phyloP scores from a whole-genome alignment of 371 early-diverging fungal genomes.

The Syncephalastrum monosporum region DNA sequence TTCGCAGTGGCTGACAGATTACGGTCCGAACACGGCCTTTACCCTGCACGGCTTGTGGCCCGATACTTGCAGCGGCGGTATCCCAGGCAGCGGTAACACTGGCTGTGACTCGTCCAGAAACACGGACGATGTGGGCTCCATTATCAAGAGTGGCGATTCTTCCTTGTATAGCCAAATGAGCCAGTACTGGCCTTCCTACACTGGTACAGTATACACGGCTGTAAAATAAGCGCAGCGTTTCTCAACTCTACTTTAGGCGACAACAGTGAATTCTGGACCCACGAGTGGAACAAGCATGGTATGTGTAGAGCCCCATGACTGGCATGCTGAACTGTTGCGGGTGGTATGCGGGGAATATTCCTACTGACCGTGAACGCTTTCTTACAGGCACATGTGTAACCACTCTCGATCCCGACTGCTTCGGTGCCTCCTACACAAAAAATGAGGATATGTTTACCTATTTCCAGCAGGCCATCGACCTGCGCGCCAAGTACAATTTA shows the following conservation, averaged over 20 bases:
- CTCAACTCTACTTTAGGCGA: conserved; percentile 2
- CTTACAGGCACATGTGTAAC: conserved; percentile 62
- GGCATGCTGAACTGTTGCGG: not conserved
- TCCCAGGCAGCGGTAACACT: conserved; percentile 41
- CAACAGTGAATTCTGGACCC: conserved; percentile 63
- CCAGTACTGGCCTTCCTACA: conserved; percentile 76
- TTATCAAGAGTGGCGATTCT: conserved; percentile 31
- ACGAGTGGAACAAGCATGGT: conserved; percentile 85
- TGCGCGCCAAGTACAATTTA: conserved; percentile 59
- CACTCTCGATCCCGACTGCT: conserved; percentile 64
- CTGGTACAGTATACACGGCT: conserved; percentile 34
- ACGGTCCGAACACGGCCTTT: conserved; percentile 18
- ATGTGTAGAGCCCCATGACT: conserved; percentile 6
- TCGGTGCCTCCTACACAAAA: conserved; percentile 31
- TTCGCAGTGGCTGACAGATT: conserved; percentile 17
- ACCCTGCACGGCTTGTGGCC: conserved; percentile 80
- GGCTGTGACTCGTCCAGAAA: conserved; percentile 70
- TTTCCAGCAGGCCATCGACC: conserved; percentile 49
- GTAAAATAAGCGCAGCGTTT: not conserved
- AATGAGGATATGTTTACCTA: conserved; percentile 61
- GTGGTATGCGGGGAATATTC: not conserved
- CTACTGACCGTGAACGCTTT: not conserved
- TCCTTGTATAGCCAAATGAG: conserved; percentile 57
- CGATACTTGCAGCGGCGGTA: conserved; percentile 64
- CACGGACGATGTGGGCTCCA: conserved; percentile 48